Conservation (phyloP, 192 early-diverging fungal genomes). For the Coemansia sp. region DNA sequence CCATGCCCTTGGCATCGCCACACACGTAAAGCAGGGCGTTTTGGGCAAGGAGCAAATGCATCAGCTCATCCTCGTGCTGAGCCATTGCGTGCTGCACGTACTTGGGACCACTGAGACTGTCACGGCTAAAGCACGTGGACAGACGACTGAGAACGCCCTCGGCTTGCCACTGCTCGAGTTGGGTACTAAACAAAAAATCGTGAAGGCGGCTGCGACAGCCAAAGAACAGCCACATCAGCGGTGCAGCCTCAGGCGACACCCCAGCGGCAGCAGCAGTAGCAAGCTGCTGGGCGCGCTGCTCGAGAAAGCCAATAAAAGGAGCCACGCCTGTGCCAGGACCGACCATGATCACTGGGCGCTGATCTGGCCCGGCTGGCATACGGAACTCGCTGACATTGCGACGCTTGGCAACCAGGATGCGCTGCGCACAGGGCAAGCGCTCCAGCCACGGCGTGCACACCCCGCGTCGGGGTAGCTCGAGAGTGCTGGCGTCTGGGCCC, state of each 20-base stretch:
- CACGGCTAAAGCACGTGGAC: constrained; percentile 70
- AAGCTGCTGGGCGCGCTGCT: constrained; percentile 67
- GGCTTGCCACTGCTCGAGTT: constrained; percentile 58
- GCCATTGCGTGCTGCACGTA: constrained; percentile 88
- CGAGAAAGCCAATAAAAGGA: constrained; percentile 88
- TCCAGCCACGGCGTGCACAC: constrained; percentile 87
- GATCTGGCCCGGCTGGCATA: constrained; percentile 55
- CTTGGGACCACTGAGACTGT: constrained; percentile 30
- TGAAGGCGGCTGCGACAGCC: constrained; percentile 72
- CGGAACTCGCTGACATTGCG: constrained; percentile 67
- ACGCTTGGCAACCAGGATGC: constrained; percentile 61
- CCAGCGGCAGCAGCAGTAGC: constrained; percentile 46
- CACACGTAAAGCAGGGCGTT: constrained; percentile 77
- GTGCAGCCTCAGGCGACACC: not conserved
- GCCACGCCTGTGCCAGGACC: constrained; percentile 96
- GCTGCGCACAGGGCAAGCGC: constrained; percentile 44
- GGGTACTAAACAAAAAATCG: constrained; percentile 73
- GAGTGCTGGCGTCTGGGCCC: constrained; percentile 6
- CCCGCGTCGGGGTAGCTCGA: constrained; percentile 53
- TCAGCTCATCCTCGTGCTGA: constrained; percentile 59
- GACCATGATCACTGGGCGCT: constrained; percentile 80
- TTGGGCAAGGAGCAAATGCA: constrained; percentile 61
- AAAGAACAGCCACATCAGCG: constrained; percentile 69
- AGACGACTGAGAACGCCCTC: constrained; percentile 62
- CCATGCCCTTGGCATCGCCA: constrained; percentile 89